Evolutionary conservation across 2,329 filamentous ascomycete species (phyloP), one percentile per base, ranked within the genome.

Genomic region (Fusarium buharicum): DNA sequence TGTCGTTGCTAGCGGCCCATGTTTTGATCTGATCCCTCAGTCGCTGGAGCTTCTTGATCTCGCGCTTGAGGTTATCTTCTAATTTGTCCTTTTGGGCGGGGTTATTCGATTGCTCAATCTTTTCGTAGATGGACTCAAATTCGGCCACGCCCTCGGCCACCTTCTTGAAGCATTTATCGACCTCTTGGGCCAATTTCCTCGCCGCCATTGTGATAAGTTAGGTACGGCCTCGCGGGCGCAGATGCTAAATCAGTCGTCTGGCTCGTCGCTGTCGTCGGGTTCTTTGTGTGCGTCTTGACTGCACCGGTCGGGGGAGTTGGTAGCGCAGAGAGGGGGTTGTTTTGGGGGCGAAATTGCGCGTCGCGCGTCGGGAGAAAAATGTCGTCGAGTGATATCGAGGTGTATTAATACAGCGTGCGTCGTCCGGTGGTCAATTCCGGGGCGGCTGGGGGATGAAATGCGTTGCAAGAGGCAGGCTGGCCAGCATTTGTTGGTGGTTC

Each of bases 131-230:
- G 73, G 84, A 85, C 75, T 98, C 93, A 77, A 99, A 99, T 66
- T 93, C 90, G 62, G 88, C 84, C 51, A 98, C 93, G 50, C 95
- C 95, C 82, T 98, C 94, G 43, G 87, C 86, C 73, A 98, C 93
- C 84, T 96, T 96, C 81, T 99, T 99, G 87, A 97, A 98, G 86
- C 92, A 96, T 82, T 97, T 97, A 75, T 99, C 95, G 73, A 98
- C 94, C 82, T 99, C 95, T 81, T 98, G 93, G 78, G 95, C 91
- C 72, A 97, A 86, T 84, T 99, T 99, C 77, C 95, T 88, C 76
- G 91, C 91, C 72, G 95, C 92, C 95, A 99, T 99, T 72, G 77
- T 84, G 79, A 55, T 52, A 40, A 58, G 20, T 59, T 51, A 39
- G 50, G 48, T 55, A 59, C 34, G 50, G 62, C 61, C 59, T 64